Base-by-base conservation (phyloP, 1,139 yeast species). In the Saccharomyces hybrid region DNA sequence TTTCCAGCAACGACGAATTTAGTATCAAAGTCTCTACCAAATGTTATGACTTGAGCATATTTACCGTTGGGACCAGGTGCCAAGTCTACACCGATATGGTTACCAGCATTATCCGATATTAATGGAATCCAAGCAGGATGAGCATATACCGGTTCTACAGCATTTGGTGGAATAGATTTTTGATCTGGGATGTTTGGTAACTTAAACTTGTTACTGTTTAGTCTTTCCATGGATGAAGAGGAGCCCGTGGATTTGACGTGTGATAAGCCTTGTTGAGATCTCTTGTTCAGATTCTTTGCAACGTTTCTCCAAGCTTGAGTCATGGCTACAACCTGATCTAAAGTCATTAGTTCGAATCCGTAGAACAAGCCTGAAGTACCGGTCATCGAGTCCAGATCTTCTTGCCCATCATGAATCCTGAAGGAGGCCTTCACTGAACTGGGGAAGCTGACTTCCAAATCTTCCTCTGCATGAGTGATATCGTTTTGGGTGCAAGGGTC, bases 121-220 rank as follows among this genome's bases (percentile, higher is more conserved):
- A 91, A 71, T 2, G 98, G 98, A 53, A 91, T 84, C 98, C 98
- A 91, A 65, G 80, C 82, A 5, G 89, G 84, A 68, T 89, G 90
- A 1, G 96, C 93, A 71, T 88, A 91, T 1, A 81, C 82, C 2
- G 79, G 76, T 64, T 86, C 88, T 34, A 90, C 75, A 7, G 82
- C 71, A 4, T 83, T 83, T 16, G 88, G 88, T 4, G 98, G 98
- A 11, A 86, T 76, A 0, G 89, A 82, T 52, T 75, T 76, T 71
- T 90, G 97, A 49, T 65, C 69, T n/a, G 87, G 86, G 44, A 81
- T 67, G 47, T 66, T 64, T 20, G 70, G 66, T 47, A 72, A 52
- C 58, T 69, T 69, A 52, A 69, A 68, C 54, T 66, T 71, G 52
- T 62, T 65, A 49, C 48, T 49, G 31, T 49, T 53, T 8, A 14